A percentile compares a stretch with the other conserved stretches of the same genome.
These are phyloP conservation scores for Aurinia saxatilis DNA, from an alignment of 345 rosid species.

Conservation along the genomic window DNA sequence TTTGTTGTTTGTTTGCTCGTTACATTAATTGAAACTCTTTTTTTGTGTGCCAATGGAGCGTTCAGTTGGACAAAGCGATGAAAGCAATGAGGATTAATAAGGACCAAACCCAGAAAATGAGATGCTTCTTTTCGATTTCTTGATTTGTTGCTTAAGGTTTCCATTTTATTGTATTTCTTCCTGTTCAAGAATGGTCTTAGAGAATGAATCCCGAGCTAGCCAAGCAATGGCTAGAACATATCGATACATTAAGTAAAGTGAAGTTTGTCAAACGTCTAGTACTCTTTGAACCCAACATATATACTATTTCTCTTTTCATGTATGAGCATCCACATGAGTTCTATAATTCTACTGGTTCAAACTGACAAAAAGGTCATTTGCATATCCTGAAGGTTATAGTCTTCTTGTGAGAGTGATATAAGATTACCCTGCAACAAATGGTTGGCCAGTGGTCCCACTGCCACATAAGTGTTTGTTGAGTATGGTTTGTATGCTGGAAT, in stretches of 20 bases:
- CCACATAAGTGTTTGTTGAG: constrained; percentile 84
- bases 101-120: constrained; percentile 43
- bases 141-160: constrained; percentile 42
- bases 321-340: too few relatives aligned
- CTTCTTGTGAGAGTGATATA: constrained; percentile 2
- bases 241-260: background rate
- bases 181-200: constrained; percentile 24
- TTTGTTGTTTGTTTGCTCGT: too few relatives aligned
- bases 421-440: constrained; percentile 65
- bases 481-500: constrained; percentile 91
- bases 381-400: background rate
- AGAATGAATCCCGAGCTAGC: background rate
- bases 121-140: constrained; percentile 42
- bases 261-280: too few relatives aligned
- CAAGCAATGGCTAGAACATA: background rate
- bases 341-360: background rate
- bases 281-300: background rate
- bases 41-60: too few relatives aligned
- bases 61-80: too few relatives aligned
- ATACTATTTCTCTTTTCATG: background rate
- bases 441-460: constrained; percentile 69
- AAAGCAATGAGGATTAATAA: too few relatives aligned
- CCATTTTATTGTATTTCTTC: constrained; percentile 59
- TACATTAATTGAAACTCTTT: too few relatives aligned
- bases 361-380: background rate